Evolutionary conservation across 1,284 basidiomycete genomes (phyloP).

Genomic region (Ganoderma multipileum): DNA sequence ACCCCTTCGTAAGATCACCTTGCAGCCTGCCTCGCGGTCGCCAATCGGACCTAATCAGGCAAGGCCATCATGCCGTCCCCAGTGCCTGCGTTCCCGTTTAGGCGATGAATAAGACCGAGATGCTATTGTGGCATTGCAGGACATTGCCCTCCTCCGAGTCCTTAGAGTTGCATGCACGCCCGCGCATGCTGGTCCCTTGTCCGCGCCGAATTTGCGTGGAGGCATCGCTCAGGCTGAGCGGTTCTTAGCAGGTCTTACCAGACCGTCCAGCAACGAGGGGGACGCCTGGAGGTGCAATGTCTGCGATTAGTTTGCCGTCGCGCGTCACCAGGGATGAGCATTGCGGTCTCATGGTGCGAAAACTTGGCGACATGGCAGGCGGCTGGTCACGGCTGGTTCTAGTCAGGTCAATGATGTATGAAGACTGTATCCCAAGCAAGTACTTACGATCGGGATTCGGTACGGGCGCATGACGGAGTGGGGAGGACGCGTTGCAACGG

Average conservation of each 20-base stretch:
- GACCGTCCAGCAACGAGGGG: background rate
- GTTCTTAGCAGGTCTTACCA: background rate
- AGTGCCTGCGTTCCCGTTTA: background rate
- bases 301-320: background rate
- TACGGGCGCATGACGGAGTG: background rate
- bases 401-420: background rate
- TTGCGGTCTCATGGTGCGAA: background rate
- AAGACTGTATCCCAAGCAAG: background rate
- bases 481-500: background rate
- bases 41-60: background rate
- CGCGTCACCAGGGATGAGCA: too few species aligned
- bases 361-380: background rate
- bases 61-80: background rate
- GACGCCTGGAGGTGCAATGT: background rate
- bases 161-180: background rate
- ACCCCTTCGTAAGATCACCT: conserved; percentile 10
- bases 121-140: conserved; percentile 1
- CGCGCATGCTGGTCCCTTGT: background rate
- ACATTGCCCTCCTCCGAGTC: too few species aligned
- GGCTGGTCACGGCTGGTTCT: background rate
- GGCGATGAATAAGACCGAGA: background rate
- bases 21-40: background rate
- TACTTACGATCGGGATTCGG: background rate
- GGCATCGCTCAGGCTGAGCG: background rate
- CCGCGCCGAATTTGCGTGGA: background rate